phyloP scores from a whole-genome alignment of 306 rosid species.

The Notholithocarpus densiflorus region DNA sequence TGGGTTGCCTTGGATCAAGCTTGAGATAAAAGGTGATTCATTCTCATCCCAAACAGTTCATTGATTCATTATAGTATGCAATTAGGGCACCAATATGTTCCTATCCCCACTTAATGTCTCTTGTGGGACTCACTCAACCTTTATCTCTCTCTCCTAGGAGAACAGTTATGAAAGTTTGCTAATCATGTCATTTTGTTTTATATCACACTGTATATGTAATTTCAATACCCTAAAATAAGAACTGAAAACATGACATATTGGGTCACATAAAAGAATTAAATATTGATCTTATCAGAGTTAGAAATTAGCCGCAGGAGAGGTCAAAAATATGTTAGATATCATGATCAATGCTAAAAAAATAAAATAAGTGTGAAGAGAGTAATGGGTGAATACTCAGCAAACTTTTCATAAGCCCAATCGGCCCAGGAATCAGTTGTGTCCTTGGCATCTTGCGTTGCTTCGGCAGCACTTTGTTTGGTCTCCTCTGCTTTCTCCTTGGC shows the following conservation, averaged over 20 bases:
- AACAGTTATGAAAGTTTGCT: background rate
- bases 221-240: background rate
- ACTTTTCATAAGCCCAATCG: slow-evolving; percentile 20
- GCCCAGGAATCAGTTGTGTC: slow-evolving; percentile 22
- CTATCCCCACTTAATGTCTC: too few relatives aligned
- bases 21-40: too few relatives aligned
- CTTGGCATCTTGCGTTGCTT: background rate
- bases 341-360: background rate
- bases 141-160: background rate
- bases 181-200: background rate
- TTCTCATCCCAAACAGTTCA: too few relatives aligned
- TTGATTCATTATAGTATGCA: too few relatives aligned
- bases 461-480: background rate
- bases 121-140: background rate
- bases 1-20: too few relatives aligned
- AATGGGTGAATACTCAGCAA: slow-evolving; percentile 34
- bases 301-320: background rate
- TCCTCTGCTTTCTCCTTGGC: slow-evolving; percentile 16
- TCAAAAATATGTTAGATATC: background rate
- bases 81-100: too few relatives aligned
- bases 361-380: background rate
- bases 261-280: background rate
- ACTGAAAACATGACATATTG: background rate
- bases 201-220: background rate
- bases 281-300: background rate